Evolutionary conservation across 2,329 filamentous ascomycete genomes (phyloP), one percentile per base, ranked within the genome.

Genomic region (Ophiostoma novo-ulmi): DNA sequence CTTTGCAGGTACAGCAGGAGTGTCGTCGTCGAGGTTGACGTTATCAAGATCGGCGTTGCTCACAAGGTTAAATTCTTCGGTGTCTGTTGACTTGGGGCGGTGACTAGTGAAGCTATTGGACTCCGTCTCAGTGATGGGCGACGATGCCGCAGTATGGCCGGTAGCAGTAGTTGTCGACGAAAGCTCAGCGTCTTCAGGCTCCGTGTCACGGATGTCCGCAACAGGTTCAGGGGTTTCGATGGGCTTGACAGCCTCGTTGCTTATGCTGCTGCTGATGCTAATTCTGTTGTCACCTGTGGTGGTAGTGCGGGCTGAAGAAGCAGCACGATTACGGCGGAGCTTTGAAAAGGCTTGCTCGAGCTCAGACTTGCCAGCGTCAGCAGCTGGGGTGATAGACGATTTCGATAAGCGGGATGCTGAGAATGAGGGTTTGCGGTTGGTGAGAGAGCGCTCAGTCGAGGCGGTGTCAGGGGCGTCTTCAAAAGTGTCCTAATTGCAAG

Each of bases 391-490:
- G n/a, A 68, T 36, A 61, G 66, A 55, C 31, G 35, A 77, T 76
- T 72, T 79, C 81, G 55, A 65, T 38, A 68, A 44, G 17, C 70
- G 71, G 11, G 63, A 35, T 14, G 70, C 36, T 13, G 80, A 75
- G 65, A 78, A 74, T 22, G 81, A 80, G 26, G 77, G 72, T 68
- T 79, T 82, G 77, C 84, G 80, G 74, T 82, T 83, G 52, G 85
- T 88, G 73, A 93, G 80, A 36, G 90, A 92, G 72, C 90, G 87
- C 69, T 87, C 82, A 17, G 65, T 67, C 44, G 87, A 89, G 65
- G 82, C 80, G 72, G 84, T 86, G 79, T 92, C 90, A 75, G 87
- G 82, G 70, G 92, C 93, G 83, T 97, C 93, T 81, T 97, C 92
- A 77, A 96, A 97, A 20, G 86, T 87, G 76, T 94, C 90, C 89